Percentiles rank a stretch among this genome's conserved stretches.
Conservation (phyloP, 2,329 filamentous ascomycete genomes). For the Plectosphaerella plurivora region DNA sequence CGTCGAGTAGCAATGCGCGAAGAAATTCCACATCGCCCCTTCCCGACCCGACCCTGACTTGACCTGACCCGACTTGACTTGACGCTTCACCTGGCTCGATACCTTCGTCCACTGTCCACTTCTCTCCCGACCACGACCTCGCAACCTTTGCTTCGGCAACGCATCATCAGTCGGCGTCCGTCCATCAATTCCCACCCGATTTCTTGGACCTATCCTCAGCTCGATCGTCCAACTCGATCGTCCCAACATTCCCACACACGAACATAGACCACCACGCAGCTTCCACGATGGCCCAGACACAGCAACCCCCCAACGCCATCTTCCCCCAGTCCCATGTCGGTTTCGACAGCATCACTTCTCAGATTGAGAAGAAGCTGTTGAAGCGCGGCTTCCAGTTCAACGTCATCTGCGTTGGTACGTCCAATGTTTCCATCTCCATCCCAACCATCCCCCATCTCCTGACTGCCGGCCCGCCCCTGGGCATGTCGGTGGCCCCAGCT, state of each 20-base stretch:
- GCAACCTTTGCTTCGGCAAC: slow-evolving; percentile 8
- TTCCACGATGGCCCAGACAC: slow-evolving; percentile 46
- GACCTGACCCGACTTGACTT: slow-evolving; percentile 5
- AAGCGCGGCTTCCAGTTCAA: slow-evolving; percentile 99
- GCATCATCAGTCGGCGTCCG: slow-evolving; percentile 4
- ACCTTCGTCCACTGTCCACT: slow-evolving; percentile 4
- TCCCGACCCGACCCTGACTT: not conserved
- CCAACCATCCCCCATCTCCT: slow-evolving; percentile 1
- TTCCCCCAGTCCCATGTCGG: slow-evolving; percentile 98
- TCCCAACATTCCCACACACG: slow-evolving; percentile 17
- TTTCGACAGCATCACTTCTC: slow-evolving; percentile 99
- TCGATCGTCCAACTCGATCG: slow-evolving; percentile 16
- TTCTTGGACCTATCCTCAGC: slow-evolving; percentile 16
- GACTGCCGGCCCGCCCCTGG: not conserved
- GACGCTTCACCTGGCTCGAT: slow-evolving; percentile 4
- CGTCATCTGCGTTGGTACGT: slow-evolving; percentile 97
- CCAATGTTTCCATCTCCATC: slow-evolving; percentile 6
- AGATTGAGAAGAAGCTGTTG: slow-evolving; percentile 99
- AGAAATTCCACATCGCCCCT: slow-evolving; percentile 9
- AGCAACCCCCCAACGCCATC: slow-evolving; percentile 66
- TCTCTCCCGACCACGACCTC: slow-evolving; percentile 3
- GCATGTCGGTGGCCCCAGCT: not conserved
- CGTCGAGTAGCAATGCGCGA: not conserved
- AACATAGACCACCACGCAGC: slow-evolving; percentile 1
- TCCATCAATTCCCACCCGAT: not conserved